phyloP scores from a whole-genome alignment of 305 asterid species.

The Fraxinus nigra region DNA sequence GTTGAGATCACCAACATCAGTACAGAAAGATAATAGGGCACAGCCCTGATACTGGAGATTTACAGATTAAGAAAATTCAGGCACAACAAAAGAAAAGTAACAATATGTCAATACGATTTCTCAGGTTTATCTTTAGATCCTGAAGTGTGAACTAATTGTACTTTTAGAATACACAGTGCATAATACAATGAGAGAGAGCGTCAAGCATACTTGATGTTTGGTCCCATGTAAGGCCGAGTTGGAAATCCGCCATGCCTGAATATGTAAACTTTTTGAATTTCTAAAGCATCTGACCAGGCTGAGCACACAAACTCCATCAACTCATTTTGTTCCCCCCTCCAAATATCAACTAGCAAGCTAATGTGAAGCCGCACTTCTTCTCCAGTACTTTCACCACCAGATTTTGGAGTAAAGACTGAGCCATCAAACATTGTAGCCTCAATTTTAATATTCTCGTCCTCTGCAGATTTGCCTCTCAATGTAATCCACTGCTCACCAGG shows the following conservation, averaged over 20 bases:
- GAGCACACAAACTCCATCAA: constrained; percentile 30
- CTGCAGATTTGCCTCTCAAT: constrained; percentile 19
- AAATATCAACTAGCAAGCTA: constrained; percentile 30
- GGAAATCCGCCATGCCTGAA: constrained; percentile 16
- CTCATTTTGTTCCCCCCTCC: constrained; percentile 25
- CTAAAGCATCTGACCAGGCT: constrained; percentile 28
- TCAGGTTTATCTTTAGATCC: neutral
- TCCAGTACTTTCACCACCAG: constrained; percentile 23
- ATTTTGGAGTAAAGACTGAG: constrained; percentile 18
- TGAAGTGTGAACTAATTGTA: neutral
- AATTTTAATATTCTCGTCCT: constrained; percentile 28
- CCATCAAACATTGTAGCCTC: constrained; percentile 34
- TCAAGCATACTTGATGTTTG: constrained; percentile 23
- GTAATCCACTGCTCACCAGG: constrained; percentile 33
- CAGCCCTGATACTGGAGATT: neutral
- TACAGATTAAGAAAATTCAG: neutral
- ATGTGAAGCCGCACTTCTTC: constrained; percentile 27
- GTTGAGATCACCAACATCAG: neutral
- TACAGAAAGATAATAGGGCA: neutral
- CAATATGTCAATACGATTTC: neutral
- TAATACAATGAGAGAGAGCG: neutral
- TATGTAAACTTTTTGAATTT: constrained; percentile 28
- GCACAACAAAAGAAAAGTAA: neutral
- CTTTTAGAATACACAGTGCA: neutral
- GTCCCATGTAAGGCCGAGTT: constrained; percentile 28